These are phyloP conservation scores for Yamadazyma membranifaciens DNA, from an alignment of 1,139 yeast species.

Conservation along the genomic window DNA sequence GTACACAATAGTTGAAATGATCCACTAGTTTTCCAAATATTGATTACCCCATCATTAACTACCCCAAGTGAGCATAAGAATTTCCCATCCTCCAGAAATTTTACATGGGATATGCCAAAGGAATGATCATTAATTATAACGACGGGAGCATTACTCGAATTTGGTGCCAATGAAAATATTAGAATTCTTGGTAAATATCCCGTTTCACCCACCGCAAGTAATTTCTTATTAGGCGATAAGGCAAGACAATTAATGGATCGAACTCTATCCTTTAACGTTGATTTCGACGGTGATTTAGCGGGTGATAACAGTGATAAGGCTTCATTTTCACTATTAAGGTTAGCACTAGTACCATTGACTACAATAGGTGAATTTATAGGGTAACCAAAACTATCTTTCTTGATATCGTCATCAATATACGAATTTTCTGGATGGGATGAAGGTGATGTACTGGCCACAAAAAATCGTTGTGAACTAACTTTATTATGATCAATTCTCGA, in stretches of 20 bases:
- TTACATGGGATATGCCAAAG: constrained; percentile 55
- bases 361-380: constrained; percentile 26
- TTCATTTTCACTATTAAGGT: constrained; percentile 1
- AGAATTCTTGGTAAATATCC: constrained; percentile 67
- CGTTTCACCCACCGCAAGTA: constrained; percentile 64
- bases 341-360: constrained; percentile 17
- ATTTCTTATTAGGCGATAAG: constrained; percentile 49
- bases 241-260: constrained; percentile 56
- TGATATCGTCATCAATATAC: constrained; percentile 3
- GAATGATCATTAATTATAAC: constrained; percentile 58
- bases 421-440: constrained; percentile 20
- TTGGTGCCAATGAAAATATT: constrained; percentile 55
- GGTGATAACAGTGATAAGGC: constrained; percentile 1
- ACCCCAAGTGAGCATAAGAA: constrained; percentile 59
- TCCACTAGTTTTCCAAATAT: constrained; percentile 50
- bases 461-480: constrained; percentile 41
- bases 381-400: constrained; percentile 36
- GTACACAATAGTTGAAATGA: constrained; percentile 35
- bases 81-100: constrained; percentile 59
- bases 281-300: constrained; percentile 27
- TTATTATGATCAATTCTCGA: constrained; percentile 24
- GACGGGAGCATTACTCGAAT: constrained; percentile 46
- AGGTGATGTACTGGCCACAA: constrained; percentile 42
- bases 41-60: constrained; percentile 62
- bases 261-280: constrained; percentile 38